These are phyloP conservation scores for Sclerotinia spermophila DNA, from an alignment of 2,329 filamentous ascomycete species.

Conservation along the genomic window DNA sequence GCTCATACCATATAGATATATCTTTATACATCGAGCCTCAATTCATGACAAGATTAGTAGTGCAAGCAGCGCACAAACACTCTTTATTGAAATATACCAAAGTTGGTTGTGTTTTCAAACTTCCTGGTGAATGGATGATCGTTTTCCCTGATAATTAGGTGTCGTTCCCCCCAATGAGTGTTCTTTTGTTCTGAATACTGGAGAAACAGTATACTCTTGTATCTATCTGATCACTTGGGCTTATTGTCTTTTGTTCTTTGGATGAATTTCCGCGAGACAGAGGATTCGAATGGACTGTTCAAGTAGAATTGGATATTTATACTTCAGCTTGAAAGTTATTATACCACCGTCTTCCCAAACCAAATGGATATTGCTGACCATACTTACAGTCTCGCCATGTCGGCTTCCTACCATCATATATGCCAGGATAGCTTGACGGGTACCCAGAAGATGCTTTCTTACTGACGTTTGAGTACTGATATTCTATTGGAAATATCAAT, in stretches of 20 bases:
- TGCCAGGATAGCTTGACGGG: background rate
- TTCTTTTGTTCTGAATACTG: background rate
- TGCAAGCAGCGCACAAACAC: background rate
- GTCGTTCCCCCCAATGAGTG: no score
- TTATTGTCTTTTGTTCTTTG: no score
- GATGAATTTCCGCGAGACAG: background rate
- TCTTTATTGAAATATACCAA: background rate
- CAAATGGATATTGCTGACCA: background rate
- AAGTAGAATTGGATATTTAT: background rate
- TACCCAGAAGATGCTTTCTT: background rate
- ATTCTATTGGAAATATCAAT: background rate
- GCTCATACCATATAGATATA: background rate
- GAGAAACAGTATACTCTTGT: background rate
- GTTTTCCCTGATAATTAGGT: no score
- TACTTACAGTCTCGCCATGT: background rate
- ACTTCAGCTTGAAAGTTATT: background rate
- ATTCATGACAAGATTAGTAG: background rate
- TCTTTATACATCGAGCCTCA: background rate
- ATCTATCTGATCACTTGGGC: background rate
- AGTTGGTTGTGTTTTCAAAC: background rate
- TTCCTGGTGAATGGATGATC: background rate
- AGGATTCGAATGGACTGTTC: background rate
- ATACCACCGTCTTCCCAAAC: background rate
- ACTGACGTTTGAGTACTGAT: background rate
- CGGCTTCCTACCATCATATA: background rate